A percentile compares a stretch with the other conserved stretches of the same genome.
Evolutionary conservation across 805 yeast species (phyloP).

Genomic region (Ogataea saltuana): DNA sequence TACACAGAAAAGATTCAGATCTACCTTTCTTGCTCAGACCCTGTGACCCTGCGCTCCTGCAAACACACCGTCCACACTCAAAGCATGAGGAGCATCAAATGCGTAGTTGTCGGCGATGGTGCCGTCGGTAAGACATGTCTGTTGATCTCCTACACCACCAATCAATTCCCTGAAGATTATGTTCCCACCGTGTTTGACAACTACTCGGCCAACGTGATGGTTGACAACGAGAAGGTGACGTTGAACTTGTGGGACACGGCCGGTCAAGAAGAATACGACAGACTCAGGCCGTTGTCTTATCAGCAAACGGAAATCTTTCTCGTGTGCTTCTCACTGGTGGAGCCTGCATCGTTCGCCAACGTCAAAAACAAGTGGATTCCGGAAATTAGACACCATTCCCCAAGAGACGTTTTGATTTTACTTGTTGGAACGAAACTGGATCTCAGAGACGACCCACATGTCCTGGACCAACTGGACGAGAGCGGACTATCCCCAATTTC

Average conservation of each 20-base stretch:
- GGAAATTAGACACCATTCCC: slow-evolving; percentile 82
- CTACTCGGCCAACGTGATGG: slow-evolving; percentile 82
- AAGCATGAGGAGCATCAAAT: slow-evolving; percentile 57
- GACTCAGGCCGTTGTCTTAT: slow-evolving; percentile 84
- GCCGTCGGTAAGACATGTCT: slow-evolving; percentile 94
- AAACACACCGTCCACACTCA: too few species aligned
- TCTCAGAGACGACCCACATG: slow-evolving; percentile 77
- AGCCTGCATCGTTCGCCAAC: slow-evolving; percentile 77
- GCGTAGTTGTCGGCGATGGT: slow-evolving; percentile 94
- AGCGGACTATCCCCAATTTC: slow-evolving; percentile 63
- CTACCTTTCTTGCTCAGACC: background rate
- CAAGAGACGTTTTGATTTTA: slow-evolving; percentile 64
- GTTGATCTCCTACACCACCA: slow-evolving; percentile 85
- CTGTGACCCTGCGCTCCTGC: too few species aligned
- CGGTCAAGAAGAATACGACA: slow-evolving; percentile 90
- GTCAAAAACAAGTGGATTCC: slow-evolving; percentile 84
- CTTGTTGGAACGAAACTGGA: slow-evolving; percentile 90
- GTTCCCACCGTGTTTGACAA: slow-evolving; percentile 95
- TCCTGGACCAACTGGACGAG: slow-evolving; percentile 66
- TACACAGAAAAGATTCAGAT: slow-evolving; percentile 1
- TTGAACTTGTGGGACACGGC: slow-evolving; percentile 96
- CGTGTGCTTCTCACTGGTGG: slow-evolving; percentile 81
- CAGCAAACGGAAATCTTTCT: slow-evolving; percentile 91
- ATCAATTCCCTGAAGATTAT: slow-evolving; percentile 90
- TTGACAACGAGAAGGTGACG: slow-evolving; percentile 78